These are phyloP conservation scores for Paratrypanosoma confusum DNA, from an alignment of 208 protist species.

Conservation along the genomic window DNA sequence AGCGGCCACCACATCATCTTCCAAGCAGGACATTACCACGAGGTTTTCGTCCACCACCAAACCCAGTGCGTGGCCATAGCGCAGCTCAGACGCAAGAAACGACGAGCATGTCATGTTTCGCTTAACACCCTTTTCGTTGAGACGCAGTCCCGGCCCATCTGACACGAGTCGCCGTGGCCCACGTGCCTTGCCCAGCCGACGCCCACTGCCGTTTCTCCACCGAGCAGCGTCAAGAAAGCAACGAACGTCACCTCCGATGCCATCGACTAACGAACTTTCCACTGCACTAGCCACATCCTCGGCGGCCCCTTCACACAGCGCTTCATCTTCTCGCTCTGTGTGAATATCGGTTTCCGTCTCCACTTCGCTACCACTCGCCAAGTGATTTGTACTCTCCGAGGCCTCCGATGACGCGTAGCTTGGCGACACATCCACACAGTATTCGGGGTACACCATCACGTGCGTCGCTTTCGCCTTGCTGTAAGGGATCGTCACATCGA, in stretches of 20 bases:
- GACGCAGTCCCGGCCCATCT: conserved; percentile 5
- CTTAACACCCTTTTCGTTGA: conserved; percentile 13
- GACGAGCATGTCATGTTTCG: conserved; percentile 12
- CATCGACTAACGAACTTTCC: too few relatives aligned
- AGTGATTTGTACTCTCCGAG: too few relatives aligned
- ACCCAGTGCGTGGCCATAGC: conserved; percentile 33
- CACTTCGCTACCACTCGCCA: too few relatives aligned
- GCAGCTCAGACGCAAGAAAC: conserved; percentile 23
- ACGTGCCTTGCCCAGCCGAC: conserved; percentile 2
- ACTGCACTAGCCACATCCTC: too few relatives aligned
- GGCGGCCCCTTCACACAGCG: too few relatives aligned
- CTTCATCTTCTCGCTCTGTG: too few relatives aligned
- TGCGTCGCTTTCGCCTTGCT: conserved; percentile 14
- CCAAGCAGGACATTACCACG: conserved; percentile 25
- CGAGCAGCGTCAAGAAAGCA: too few relatives aligned
- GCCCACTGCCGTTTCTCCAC: neutral
- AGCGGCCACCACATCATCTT: conserved; percentile 5
- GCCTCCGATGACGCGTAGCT: too few relatives aligned
- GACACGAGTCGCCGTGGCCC: neutral
- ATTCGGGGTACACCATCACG: conserved; percentile 15
- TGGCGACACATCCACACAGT: conserved; percentile 26
- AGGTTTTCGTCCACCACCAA: conserved; percentile 16
- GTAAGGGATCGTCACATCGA: conserved; percentile 29
- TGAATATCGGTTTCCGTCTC: too few relatives aligned
- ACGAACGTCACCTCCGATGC: too few relatives aligned